phyloP scores from a whole-genome alignment of 2,329 filamentous ascomycete species.

The Byssoonygena ceratinophila region DNA sequence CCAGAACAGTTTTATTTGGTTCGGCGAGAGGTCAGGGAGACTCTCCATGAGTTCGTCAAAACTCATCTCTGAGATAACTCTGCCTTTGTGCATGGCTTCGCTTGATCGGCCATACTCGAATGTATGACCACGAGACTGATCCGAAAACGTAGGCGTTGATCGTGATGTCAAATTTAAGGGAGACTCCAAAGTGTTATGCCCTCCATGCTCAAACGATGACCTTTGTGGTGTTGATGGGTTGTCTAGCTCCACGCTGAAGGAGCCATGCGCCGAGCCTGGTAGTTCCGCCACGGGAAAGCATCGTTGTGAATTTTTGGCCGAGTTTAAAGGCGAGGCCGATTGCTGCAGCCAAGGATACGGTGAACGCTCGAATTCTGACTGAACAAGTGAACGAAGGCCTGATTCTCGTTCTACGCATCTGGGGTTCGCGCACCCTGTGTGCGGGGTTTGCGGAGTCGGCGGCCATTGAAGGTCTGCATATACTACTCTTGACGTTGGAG shows the following conservation, averaged over 20 bases:
- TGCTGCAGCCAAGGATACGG: background rate
- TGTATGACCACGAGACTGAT: background rate
- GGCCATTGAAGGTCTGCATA: slow-evolving; percentile 14
- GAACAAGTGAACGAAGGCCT: background rate
- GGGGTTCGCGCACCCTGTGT: slow-evolving; percentile 10
- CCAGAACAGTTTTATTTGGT: slow-evolving; percentile 16
- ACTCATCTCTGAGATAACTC: slow-evolving; percentile 8
- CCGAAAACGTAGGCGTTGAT: background rate
- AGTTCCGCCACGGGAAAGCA: slow-evolving; percentile 12
- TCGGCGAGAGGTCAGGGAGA: slow-evolving; percentile 13
- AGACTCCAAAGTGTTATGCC: slow-evolving; percentile 2
- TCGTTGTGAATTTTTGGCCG: slow-evolving; percentile 1
- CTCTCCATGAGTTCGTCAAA: slow-evolving; percentile 15
- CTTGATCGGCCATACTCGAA: background rate
- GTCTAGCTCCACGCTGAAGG: slow-evolving; percentile 11
- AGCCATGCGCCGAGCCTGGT: slow-evolving; percentile 4
- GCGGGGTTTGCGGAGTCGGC: slow-evolving; percentile 13
- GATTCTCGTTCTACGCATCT: slow-evolving; percentile 11
- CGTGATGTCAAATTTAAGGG: slow-evolving; percentile 7
- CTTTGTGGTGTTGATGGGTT: slow-evolving; percentile 8
- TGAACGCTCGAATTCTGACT: background rate
- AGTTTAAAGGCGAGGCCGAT: background rate
- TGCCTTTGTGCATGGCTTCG: slow-evolving; percentile 9
- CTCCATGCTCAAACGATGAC: slow-evolving; percentile 5
- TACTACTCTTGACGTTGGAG: slow-evolving; percentile 8